phyloP scores from a whole-genome alignment of 441 rosid species.

The Populus trichocarpa region DNA sequence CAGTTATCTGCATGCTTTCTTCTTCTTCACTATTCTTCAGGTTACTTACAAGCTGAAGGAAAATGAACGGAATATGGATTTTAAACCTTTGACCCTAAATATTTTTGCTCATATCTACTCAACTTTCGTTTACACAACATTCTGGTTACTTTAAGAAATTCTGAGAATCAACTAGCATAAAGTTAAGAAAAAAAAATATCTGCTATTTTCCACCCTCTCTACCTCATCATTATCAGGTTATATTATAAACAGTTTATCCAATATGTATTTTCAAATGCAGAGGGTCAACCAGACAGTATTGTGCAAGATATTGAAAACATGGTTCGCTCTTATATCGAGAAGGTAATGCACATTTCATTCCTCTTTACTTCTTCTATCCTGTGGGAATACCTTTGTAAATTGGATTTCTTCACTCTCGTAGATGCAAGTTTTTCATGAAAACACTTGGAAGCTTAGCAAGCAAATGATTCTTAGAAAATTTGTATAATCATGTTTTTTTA shows the following conservation, averaged over 20 bases:
- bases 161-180: not conserved
- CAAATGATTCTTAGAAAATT: too few species aligned
- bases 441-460: too few species aligned
- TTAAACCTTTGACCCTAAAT: too few species aligned
- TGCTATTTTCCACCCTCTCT: not conserved
- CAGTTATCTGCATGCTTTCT: not conserved
- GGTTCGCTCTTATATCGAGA: slow-evolving; percentile 93
- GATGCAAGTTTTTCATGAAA: not conserved
- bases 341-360: slow-evolving; percentile 44
- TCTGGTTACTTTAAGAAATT: not conserved
- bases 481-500: too few species aligned
- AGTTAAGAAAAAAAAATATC: not conserved
- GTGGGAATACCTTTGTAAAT: not conserved
- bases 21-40: slow-evolving; percentile 1
- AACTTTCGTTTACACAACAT: not conserved
- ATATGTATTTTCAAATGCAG: slow-evolving; percentile 41
- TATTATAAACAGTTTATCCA: not conserved
- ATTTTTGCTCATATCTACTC: not conserved
- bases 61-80: not conserved
- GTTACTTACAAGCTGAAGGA: slow-evolving; percentile 16
- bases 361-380: not conserved
- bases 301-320: slow-evolving; percentile 94
- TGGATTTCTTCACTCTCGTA: not conserved
- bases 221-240: not conserved
- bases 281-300: slow-evolving; percentile 91